These are phyloP conservation scores for Dentipellis sp. DNA, from an alignment of 768 basidiomycete species.

Conservation along the genomic window DNA sequence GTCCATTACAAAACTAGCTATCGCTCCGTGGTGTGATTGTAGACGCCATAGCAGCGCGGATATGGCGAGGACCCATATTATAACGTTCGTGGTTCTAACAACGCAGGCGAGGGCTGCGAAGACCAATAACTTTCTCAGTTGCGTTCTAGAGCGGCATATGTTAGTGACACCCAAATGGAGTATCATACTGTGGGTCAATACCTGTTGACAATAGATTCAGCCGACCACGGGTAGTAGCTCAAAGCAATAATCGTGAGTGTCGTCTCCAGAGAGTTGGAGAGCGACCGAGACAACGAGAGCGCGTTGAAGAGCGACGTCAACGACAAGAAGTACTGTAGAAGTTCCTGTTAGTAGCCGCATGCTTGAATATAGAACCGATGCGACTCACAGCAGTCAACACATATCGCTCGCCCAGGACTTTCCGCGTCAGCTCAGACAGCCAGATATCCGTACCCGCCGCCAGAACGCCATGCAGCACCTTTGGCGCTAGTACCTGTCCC, in stretches of 20 bases:
- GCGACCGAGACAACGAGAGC: slow-evolving; percentile 72
- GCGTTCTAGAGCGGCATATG: slow-evolving; percentile 23
- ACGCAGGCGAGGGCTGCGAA: slow-evolving; percentile 75
- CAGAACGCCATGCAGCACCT: slow-evolving; percentile 62
- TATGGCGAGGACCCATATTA: slow-evolving; percentile 78
- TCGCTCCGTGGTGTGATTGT: slow-evolving; percentile 24
- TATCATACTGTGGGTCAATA: neutral
- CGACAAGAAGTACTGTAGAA: slow-evolving; percentile 61
- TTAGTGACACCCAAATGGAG: slow-evolving; percentile 11
- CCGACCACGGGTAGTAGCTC: slow-evolving; percentile 66
- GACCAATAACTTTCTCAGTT: slow-evolving; percentile 27
- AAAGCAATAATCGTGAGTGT: slow-evolving; percentile 75
- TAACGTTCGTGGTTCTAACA: slow-evolving; percentile 79
- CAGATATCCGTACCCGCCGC: slow-evolving; percentile 79
- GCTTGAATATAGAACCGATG: neutral
- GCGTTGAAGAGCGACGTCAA: slow-evolving; percentile 84
- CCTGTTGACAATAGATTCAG: slow-evolving; percentile 6
- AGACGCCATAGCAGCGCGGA: slow-evolving; percentile 46
- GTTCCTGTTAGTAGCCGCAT: neutral
- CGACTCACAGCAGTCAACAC: slow-evolving; percentile 53
- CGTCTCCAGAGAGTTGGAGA: slow-evolving; percentile 92
- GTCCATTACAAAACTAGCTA: slow-evolving; percentile 30
- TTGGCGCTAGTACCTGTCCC: slow-evolving; percentile 64
- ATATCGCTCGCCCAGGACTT: slow-evolving; percentile 48
- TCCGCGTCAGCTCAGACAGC: slow-evolving; percentile 50